Percentiles rank a stretch among this genome's conserved stretches.
phyloP scores from a whole-genome alignment of 805 yeast species.

The Cyberlindnera misumaiensis region DNA sequence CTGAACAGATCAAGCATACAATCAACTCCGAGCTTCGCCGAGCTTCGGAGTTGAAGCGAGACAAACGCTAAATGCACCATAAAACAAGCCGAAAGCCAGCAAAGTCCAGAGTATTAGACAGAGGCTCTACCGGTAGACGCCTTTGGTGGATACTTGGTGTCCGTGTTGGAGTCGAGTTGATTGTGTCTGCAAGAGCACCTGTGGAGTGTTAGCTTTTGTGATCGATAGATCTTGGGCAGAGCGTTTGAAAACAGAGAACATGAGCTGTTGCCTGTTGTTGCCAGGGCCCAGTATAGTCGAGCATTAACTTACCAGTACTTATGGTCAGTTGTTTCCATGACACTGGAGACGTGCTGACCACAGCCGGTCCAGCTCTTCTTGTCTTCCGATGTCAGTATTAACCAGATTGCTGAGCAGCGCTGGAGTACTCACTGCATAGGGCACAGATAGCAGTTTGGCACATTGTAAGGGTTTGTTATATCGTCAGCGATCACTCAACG shows the following conservation, averaged over 20 bases:
- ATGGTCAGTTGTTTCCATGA: slow-evolving; percentile 46
- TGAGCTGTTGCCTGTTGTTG: no score
- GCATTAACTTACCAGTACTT: slow-evolving; percentile 25
- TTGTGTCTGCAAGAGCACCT: slow-evolving; percentile 43
- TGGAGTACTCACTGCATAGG: slow-evolving; percentile 20
- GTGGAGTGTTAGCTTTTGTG: no score
- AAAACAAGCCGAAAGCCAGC: not conserved
- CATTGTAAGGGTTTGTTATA: slow-evolving; percentile 7
- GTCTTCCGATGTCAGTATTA: slow-evolving; percentile 18
- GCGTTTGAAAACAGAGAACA: no score
- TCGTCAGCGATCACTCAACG: not conserved
- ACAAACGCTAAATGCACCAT: not conserved
- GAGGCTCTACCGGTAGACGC: slow-evolving; percentile 58
- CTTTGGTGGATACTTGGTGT: slow-evolving; percentile 47
- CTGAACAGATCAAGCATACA: not conserved
- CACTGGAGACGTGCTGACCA: slow-evolving; percentile 45
- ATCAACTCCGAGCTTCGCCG: not conserved
- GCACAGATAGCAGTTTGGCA: slow-evolving; percentile 23
- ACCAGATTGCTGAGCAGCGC: not conserved
- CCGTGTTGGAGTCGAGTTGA: slow-evolving; percentile 28
- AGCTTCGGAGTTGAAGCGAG: not conserved
- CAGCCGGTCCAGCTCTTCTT: slow-evolving; percentile 63
- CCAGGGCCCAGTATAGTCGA: no score
- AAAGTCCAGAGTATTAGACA: slow-evolving; percentile 1
- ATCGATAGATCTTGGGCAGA: no score